phyloP scores from a whole-genome alignment of 768 basidiomycete genomes.

The Candolleomyces aberdarensis region DNA sequence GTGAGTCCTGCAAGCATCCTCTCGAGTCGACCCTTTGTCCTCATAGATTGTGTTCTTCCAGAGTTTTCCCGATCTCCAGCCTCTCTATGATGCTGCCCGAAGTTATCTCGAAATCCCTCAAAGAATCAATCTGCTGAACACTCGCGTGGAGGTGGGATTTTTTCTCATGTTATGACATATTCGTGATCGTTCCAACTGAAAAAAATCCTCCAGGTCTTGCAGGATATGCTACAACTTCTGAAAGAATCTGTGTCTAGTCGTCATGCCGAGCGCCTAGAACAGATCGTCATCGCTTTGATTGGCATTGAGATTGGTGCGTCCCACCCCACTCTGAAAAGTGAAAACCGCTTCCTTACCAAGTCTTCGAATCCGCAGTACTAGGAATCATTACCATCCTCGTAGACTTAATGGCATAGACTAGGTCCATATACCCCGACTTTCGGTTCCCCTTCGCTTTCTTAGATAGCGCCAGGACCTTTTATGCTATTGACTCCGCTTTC shows the following conservation, averaged over 20 bases:
- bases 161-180: slow-evolving; percentile 8
- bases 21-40: not conserved
- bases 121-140: slow-evolving; percentile 88
- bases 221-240: slow-evolving; percentile 94
- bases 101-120: slow-evolving; percentile 95
- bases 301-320: slow-evolving; percentile 78
- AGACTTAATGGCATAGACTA: slow-evolving; percentile 59
- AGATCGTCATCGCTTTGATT: slow-evolving; percentile 89
- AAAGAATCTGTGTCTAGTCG: slow-evolving; percentile 93
- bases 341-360: slow-evolving; percentile 1
- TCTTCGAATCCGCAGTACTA: slow-evolving; percentile 48
- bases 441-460: not conserved
- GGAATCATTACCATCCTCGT: slow-evolving; percentile 91
- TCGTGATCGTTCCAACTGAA: not conserved
- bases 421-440: not conserved
- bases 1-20: slow-evolving; percentile 37
- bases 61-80: slow-evolving; percentile 94
- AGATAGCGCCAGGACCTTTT: not conserved
- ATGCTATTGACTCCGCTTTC: not conserved
- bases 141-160: slow-evolving; percentile 76
- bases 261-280: slow-evolving; percentile 88
- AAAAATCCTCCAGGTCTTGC: slow-evolving; percentile 61
- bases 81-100: slow-evolving; percentile 89
- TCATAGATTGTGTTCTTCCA: slow-evolving; percentile 25
- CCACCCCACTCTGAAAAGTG: not conserved